Percentiles rank a stretch among this genome's conserved stretches.
Evolutionary conservation across 2,329 filamentous ascomycete species (phyloP).

Genomic region (Sporothrix pallida): DNA sequence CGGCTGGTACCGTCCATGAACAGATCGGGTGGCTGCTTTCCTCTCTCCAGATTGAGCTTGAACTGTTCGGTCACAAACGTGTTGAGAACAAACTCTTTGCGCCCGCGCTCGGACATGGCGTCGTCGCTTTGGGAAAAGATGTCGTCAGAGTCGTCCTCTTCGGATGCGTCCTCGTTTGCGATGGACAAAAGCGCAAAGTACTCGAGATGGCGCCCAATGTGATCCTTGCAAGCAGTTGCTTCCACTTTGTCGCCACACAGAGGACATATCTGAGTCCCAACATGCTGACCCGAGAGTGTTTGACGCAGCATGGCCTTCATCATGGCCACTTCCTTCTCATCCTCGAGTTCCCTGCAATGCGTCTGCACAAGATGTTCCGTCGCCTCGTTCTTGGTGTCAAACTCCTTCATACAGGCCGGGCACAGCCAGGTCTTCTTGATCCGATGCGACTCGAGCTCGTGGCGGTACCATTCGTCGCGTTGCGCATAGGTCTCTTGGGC

Average conservation of each 20-base stretch:
- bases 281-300: slow-evolving; percentile 27
- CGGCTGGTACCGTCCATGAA: slow-evolving; percentile 31
- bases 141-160: slow-evolving; percentile 36
- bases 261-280: slow-evolving; percentile 33
- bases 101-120: slow-evolving; percentile 35
- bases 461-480: slow-evolving; percentile 37
- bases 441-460: slow-evolving; percentile 36
- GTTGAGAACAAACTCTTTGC: slow-evolving; percentile 36
- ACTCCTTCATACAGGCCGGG: slow-evolving; percentile 36
- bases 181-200: slow-evolving; percentile 37
- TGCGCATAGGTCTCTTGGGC: slow-evolving; percentile 35
- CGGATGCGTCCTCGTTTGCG: slow-evolving; percentile 30
- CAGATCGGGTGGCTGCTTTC: slow-evolving; percentile 33
- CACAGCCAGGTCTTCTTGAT: slow-evolving; percentile 35
- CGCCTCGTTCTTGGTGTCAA: slow-evolving; percentile 34
- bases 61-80: slow-evolving; percentile 38
- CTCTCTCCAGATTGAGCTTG: slow-evolving; percentile 35
- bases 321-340: slow-evolving; percentile 31
- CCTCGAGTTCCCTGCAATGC: slow-evolving; percentile 29
- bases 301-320: slow-evolving; percentile 33
- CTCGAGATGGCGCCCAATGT: slow-evolving; percentile 36
- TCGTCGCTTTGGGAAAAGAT: slow-evolving; percentile 35
- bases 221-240: slow-evolving; percentile 33
- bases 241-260: slow-evolving; percentile 34
- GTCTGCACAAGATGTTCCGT: slow-evolving; percentile 30